Base-by-base conservation (phyloP, 352 stramenopile genomes). In the Globisporangium paddicum region DNA sequence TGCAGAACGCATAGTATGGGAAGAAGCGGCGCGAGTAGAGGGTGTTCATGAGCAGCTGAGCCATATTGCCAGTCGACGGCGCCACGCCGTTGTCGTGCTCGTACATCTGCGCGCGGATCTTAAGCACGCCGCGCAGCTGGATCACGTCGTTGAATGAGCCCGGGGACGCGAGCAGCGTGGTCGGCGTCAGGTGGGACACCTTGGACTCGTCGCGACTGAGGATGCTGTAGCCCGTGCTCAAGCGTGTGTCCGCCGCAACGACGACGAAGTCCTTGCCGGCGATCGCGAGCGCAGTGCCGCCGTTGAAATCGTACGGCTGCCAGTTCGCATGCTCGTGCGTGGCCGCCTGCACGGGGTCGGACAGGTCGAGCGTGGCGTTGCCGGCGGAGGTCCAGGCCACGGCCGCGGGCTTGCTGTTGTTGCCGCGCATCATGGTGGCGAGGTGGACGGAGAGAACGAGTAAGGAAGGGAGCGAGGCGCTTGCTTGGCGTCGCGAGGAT, bases 1-100 rank as follows among this genome's bases (percentile, higher is more conserved):
- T 94, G 70, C 98, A 98, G 73, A 99, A 99, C 32, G 96, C 89
- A 72, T 99, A 99, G 79, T 99, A 99, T 28, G 97, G 97, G 79
- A 99, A 99, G 74, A 99, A 99, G 37, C 97, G 88, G 21, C 89
- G 83, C 76, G 94, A 96, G 79, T 99, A 99, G 18, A 99, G 81
- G 53, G 96, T 99, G 71, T 98, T 99, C 63, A 92, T 93, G 34
- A 99, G 79, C 79, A 99, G 87, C 79, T 99, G 97, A 53, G 97
- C 90, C 56, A 98, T 87, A 30, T 87, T 90, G 37, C 90, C 80
- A 26, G 93, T 97, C 30, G 81, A 88, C 81, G 99, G 98, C 58
- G 79, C 55, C 70, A 92, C 95, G 30, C 88, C 90, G 69, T 99
- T 97, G 83, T 99, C 96, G 86, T 99, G 96, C 51, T 95, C 70